Conservation (phyloP, 495 filamentous ascomycete species). For the Penicillium coffeae region DNA sequence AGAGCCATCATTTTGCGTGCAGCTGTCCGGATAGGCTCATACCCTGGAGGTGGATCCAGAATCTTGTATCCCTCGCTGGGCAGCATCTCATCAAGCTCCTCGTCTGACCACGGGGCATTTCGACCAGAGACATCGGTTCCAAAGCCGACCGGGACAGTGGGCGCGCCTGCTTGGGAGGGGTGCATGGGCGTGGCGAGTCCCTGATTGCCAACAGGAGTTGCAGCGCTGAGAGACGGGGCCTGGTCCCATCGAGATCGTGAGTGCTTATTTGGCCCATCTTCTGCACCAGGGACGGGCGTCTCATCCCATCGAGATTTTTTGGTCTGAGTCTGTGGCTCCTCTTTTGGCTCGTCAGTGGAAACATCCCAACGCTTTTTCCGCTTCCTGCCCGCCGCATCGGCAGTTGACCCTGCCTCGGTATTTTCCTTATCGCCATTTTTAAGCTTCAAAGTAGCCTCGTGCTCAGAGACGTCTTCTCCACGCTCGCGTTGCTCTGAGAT, state of each 20-base stretch:
- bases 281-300: conserved; percentile 60
- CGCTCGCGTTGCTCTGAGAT: conserved; percentile 72
- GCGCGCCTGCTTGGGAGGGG: conserved; percentile 61
- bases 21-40: conserved; percentile 75
- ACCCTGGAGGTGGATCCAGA: conserved; percentile 87
- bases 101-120: conserved; percentile 79
- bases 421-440: conserved; percentile 67
- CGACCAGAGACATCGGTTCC: conserved; percentile 78
- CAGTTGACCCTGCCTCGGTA: conserved; percentile 64
- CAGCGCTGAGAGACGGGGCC: conserved; percentile 57
- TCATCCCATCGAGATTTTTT: conserved; percentile 91
- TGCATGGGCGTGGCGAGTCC: conserved; percentile 85
- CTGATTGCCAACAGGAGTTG: conserved; percentile 77
- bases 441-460: conserved; percentile 67
- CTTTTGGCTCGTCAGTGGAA: conserved; percentile 43
- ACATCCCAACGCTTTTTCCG: conserved; percentile 95
- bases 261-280: conserved; percentile 51
- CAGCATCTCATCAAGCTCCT: conserved; percentile 89
- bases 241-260: conserved; percentile 86
- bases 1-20: conserved; percentile 75
- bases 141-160: conserved; percentile 59
- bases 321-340: conserved; percentile 54
- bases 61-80: conserved; percentile 92
- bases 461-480: conserved; percentile 59
- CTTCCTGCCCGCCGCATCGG: conserved; percentile 64